Conservation (phyloP, 2,329 filamentous ascomycete species). For the Cryphonectria carpinicola region DNA sequence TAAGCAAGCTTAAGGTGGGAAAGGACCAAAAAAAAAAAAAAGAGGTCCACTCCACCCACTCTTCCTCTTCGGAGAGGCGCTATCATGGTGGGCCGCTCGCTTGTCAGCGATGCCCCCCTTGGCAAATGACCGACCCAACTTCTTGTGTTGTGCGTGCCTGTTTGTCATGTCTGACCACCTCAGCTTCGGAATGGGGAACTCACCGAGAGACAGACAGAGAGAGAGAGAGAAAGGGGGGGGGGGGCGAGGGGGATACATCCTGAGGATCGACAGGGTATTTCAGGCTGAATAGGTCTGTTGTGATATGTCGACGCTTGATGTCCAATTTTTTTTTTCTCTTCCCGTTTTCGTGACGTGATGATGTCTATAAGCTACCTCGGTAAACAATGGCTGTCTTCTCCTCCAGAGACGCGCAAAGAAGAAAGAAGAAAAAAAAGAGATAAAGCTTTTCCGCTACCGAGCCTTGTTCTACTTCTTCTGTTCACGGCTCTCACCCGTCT, state of each 20-base stretch:
- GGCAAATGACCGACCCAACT: neutral
- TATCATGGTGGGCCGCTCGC: constrained; percentile 1
- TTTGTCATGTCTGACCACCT: neutral
- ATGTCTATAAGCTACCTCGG: neutral
- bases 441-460: neutral
- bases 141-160: neutral
- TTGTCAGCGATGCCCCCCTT: neutral
- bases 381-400: neutral
- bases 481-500: constrained; percentile 35
- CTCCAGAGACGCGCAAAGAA: neutral
- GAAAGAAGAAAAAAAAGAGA: too few relatives aligned
- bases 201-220: neutral
- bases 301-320: neutral
- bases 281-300: neutral
- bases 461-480: constrained; percentile 10
- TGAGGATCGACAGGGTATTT: neutral
- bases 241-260: neutral
- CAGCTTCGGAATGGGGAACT: neutral
- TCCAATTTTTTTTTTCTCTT: neutral
- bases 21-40: neutral
- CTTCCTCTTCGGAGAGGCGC: neutral
- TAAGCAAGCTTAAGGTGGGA: neutral
- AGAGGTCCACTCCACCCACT: neutral
- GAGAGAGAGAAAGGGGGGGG: too few relatives aligned
- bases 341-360: neutral